phyloP scores from a whole-genome alignment of 768 basidiomycete genomes.

The Suillus cothurnatus region DNA sequence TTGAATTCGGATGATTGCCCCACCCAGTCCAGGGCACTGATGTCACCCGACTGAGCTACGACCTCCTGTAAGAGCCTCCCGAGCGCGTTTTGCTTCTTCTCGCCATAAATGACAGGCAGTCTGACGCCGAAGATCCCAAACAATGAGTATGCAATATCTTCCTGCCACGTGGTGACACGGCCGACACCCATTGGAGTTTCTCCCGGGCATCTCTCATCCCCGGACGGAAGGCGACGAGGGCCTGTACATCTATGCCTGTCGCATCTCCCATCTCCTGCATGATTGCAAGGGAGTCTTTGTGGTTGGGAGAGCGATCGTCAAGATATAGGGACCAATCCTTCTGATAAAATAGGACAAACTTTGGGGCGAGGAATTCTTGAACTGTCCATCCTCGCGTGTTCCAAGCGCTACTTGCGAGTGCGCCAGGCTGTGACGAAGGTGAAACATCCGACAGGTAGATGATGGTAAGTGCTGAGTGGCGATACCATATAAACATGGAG shows the following conservation, averaged over 20 bases:
- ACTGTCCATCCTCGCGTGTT: background rate
- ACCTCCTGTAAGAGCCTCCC: background rate
- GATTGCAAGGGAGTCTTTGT: background rate
- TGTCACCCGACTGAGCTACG: background rate
- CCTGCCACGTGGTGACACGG: background rate
- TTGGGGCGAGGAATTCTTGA: background rate
- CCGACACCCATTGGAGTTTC: background rate
- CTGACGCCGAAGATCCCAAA: background rate
- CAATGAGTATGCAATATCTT: background rate
- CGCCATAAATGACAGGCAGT: background rate
- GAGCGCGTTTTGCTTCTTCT: background rate
- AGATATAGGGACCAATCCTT: background rate
- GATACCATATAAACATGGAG: too few relatives aligned
- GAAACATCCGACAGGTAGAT: too few relatives aligned
- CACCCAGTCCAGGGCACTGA: background rate
- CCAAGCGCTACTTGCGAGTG: background rate
- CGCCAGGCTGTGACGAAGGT: background rate
- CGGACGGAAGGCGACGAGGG: background rate
- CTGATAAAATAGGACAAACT: background rate
- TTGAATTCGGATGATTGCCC: background rate
- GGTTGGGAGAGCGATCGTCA: background rate
- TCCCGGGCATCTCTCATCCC: background rate
- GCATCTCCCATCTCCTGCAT: background rate
- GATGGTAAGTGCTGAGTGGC: too few relatives aligned
- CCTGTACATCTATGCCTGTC: background rate